phyloP scores from a whole-genome alignment of 331 rosid species.

The Malus hybrid region DNA sequence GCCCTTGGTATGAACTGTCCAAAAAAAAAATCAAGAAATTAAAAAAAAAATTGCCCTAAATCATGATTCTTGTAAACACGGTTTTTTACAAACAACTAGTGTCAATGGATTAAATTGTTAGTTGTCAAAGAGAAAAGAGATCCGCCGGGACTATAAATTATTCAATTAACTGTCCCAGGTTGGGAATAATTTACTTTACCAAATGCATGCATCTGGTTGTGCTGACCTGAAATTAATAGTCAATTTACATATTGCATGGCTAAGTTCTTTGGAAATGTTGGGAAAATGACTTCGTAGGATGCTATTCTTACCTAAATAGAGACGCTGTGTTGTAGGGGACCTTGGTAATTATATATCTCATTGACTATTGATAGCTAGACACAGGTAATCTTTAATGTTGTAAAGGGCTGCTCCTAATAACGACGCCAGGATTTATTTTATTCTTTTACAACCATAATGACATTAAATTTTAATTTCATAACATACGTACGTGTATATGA shows the following conservation, averaged over 20 bases:
- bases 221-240: background rate
- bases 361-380: background rate
- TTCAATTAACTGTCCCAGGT: background rate
- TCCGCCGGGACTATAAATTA: background rate
- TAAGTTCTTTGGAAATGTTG: background rate
- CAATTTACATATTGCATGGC: background rate
- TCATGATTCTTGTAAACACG: background rate
- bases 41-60: background rate
- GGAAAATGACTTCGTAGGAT: slow-evolving; percentile 1
- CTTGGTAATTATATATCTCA: too few relatives aligned
- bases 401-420: background rate
- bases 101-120: too few relatives aligned
- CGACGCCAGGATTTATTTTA: background rate
- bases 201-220: background rate
- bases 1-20: background rate
- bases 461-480: background rate
- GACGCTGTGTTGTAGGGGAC: background rate
- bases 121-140: too few relatives aligned
- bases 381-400: background rate
- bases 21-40: background rate
- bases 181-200: background rate
- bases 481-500: background rate
- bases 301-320: background rate
- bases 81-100: background rate
- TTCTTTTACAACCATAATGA: background rate